Percentiles rank a stretch among this genome's conserved stretches.
Evolutionary conservation across 345 rosid species (phyloP).

Genomic region (Garcia nutans): DNA sequence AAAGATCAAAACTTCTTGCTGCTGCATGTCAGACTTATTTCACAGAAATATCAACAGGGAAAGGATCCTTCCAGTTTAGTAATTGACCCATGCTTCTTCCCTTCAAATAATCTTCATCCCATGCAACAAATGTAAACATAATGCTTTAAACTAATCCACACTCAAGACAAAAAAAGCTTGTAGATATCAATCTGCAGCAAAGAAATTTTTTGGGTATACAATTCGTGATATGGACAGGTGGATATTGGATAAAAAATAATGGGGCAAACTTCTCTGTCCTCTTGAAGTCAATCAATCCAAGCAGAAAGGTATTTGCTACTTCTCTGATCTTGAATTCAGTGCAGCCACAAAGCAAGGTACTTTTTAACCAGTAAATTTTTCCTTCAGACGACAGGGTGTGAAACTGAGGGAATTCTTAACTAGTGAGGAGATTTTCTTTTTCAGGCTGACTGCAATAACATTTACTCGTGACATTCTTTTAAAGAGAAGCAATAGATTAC

Average conservation of each 20-base stretch:
- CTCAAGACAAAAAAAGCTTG: slow-evolving; percentile 31
- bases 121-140: neutral
- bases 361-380: neutral
- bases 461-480: neutral
- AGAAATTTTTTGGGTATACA: slow-evolving; percentile 50
- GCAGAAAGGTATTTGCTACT: slow-evolving; percentile 35
- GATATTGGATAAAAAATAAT: slow-evolving; percentile 53
- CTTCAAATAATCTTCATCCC: slow-evolving; percentile 7
- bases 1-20: slow-evolving; percentile 49
- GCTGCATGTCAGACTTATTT: slow-evolving; percentile 65
- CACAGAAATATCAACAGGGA: slow-evolving; percentile 35
- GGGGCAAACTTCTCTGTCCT: slow-evolving; percentile 48
- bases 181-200: slow-evolving; percentile 48
- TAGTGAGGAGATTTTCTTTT: neutral
- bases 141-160: neutral
- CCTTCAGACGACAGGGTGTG: neutral
- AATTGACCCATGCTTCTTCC: neutral
- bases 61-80: slow-evolving; percentile 52
- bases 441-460: neutral
- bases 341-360: neutral
- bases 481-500: neutral
- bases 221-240: slow-evolving; percentile 57
- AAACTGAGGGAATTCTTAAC: neutral
- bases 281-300: slow-evolving; percentile 32
- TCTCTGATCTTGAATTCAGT: slow-evolving; percentile 1